Evolutionary conservation across 2,329 filamentous ascomycete species (phyloP).

Genomic region (Rutstroemia sydowiana): DNA sequence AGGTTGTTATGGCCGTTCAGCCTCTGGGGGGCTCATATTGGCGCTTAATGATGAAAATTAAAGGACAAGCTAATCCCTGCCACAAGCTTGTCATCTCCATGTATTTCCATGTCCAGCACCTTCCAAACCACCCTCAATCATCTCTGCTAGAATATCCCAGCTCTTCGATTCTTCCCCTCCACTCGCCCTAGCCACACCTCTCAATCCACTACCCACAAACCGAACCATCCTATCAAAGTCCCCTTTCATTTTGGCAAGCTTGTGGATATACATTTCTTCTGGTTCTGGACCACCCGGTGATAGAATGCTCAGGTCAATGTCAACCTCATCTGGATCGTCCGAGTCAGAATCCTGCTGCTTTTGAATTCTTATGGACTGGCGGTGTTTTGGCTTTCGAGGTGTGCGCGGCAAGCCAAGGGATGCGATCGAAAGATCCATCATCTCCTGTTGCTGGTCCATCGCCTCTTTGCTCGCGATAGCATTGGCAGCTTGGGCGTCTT

Average conservation of each 20-base stretch:
- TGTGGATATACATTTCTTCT: constrained; percentile 40
- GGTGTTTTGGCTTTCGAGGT: constrained; percentile 24
- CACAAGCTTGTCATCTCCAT: neutral
- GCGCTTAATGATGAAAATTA: no score
- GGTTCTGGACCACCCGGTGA: constrained; percentile 27
- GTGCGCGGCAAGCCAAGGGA: constrained; percentile 26
- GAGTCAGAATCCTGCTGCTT: neutral
- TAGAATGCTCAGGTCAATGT: constrained; percentile 32
- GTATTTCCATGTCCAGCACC: neutral
- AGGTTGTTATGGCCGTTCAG: no score
- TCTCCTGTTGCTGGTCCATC: constrained; percentile 22
- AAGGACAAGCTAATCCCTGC: no score
- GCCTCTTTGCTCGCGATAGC: constrained; percentile 16
- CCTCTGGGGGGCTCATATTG: no score
- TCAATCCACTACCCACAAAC: constrained; percentile 67
- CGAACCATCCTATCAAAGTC: constrained; percentile 59
- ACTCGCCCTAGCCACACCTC: constrained; percentile 67
- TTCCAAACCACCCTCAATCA: constrained; percentile 51
- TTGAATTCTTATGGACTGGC: constrained; percentile 22
- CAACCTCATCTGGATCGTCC: constrained; percentile 29
- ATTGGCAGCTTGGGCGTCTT: constrained; percentile 46
- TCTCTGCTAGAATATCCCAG: constrained; percentile 79
- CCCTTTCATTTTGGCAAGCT: constrained; percentile 48
- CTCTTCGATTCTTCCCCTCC: constrained; percentile 47
- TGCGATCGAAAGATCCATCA: constrained; percentile 27